These are phyloP conservation scores for Schizophyllum amplum DNA, from an alignment of 1,284 basidiomycete species.

Conservation along the genomic window DNA sequence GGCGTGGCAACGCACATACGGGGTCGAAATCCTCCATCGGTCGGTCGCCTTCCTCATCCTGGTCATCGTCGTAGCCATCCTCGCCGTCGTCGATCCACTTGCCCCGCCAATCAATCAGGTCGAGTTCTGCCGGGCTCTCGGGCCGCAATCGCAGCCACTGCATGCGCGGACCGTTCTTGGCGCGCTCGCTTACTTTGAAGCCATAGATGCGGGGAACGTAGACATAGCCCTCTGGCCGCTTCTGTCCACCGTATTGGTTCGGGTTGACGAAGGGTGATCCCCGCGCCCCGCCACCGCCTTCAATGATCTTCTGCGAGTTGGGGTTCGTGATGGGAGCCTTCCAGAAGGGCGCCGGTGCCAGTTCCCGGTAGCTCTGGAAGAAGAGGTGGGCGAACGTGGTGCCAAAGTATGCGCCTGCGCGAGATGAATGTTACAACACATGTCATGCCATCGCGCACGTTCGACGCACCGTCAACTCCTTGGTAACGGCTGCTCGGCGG, in stretches of 20 bases:
- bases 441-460: background rate
- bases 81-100: constrained; percentile 71
- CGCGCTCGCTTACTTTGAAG: constrained; percentile 77
- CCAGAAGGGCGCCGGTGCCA: constrained; percentile 83
- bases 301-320: constrained; percentile 43
- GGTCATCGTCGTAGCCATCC: constrained; percentile 54
- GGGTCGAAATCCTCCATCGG: constrained; percentile 81
- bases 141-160: constrained; percentile 89
- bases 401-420: constrained; percentile 92
- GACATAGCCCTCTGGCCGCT: constrained; percentile 75
- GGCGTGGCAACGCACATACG: constrained; percentile 31
- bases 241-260: constrained; percentile 83
- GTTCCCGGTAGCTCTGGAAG: constrained; percentile 94
- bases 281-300: constrained; percentile 24
- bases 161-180: constrained; percentile 93
- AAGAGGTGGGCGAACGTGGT: constrained; percentile 97
- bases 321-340: constrained; percentile 47
- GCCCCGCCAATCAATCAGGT: constrained; percentile 81
- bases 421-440: constrained; percentile 15
- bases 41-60: constrained; percentile 56
- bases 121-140: constrained; percentile 70
- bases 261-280: constrained; percentile 65
- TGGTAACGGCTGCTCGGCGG: constrained; percentile 95
- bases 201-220: constrained; percentile 95
- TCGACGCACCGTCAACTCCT: constrained; percentile 84